phyloP scores from a whole-genome alignment of 108 stramenopile genomes.

The Fragilaria radians region DNA sequence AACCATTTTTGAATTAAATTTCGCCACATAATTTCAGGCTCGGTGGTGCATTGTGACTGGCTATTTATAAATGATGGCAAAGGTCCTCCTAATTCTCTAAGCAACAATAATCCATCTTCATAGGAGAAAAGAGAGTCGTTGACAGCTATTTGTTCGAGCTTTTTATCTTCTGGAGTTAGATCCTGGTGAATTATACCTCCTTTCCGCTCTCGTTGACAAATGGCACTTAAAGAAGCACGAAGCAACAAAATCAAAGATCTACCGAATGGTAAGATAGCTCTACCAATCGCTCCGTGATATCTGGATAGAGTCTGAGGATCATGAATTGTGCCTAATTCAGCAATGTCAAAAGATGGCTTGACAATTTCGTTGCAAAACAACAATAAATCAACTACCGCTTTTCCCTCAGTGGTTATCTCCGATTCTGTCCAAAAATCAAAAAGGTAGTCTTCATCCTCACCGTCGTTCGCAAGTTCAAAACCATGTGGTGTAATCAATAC shows the following conservation, averaged over 20 bases:
- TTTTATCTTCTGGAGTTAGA: slow-evolving; percentile 16
- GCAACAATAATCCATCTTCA: slow-evolving; percentile 67
- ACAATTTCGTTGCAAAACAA: neutral
- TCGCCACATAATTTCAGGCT: slow-evolving; percentile 27
- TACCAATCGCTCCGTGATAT: slow-evolving; percentile 49
- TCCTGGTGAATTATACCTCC: slow-evolving; percentile 1
- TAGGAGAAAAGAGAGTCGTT: slow-evolving; percentile 45
- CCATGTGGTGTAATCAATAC: slow-evolving; percentile 60
- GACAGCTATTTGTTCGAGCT: slow-evolving; percentile 35
- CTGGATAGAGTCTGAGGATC: slow-evolving; percentile 5
- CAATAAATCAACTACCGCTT: neutral
- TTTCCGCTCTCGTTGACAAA: slow-evolving; percentile 42
- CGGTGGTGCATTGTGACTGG: slow-evolving; percentile 2
- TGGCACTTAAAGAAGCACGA: slow-evolving; percentile 48
- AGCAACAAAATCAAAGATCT: slow-evolving; percentile 67
- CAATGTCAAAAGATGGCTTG: neutral
- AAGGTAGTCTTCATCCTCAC: slow-evolving; percentile 14
- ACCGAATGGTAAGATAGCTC: slow-evolving; percentile 73
- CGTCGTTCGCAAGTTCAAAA: slow-evolving; percentile 31
- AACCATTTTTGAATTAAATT: slow-evolving; percentile 62
- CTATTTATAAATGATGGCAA: slow-evolving; percentile 52
- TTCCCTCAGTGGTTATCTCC: neutral
- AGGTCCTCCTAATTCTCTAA: slow-evolving; percentile 64
- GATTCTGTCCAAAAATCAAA: neutral
- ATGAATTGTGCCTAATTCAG: too few relatives aligned